phyloP scores from a whole-genome alignment of 305 asterid species.

The Fraxinus sp. region DNA sequence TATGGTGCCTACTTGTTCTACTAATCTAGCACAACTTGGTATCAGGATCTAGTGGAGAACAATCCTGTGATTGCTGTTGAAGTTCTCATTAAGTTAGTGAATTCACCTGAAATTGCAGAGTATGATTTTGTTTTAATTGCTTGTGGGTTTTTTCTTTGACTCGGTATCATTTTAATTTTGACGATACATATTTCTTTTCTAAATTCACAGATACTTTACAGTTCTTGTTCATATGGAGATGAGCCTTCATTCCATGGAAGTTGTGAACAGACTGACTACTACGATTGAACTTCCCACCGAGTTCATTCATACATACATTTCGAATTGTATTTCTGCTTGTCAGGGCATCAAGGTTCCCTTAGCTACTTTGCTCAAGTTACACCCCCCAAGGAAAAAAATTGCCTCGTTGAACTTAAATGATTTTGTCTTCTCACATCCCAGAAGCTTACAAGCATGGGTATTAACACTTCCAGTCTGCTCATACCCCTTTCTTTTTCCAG shows the following conservation, averaged over 20 bases:
- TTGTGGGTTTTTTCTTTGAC: conserved; percentile 10
- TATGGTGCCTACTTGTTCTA: conserved; percentile 14
- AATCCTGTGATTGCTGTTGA: conserved; percentile 94
- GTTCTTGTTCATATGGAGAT: conserved; percentile 98
- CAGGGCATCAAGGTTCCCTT: conserved; percentile 77
- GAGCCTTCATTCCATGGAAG: conserved; percentile 99
- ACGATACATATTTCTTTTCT: conserved; percentile 21
- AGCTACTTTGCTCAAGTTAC: neutral
- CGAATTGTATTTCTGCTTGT: conserved; percentile 90
- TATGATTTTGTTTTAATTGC: conserved; percentile 35
- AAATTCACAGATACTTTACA: conserved; percentile 65
- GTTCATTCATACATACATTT: conserved; percentile 86
- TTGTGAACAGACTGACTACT: conserved; percentile 91
- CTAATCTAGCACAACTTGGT: conserved; percentile 19
- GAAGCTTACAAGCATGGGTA: no score
- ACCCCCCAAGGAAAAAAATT: neutral
- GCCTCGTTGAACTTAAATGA: neutral
- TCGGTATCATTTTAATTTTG: conserved; percentile 2
- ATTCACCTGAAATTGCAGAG: conserved; percentile 94
- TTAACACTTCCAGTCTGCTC: neutral
- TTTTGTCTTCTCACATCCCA: no score
- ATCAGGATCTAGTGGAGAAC: conserved; percentile 92
- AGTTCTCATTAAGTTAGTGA: conserved; percentile 81
- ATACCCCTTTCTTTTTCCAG: conserved; percentile 45
- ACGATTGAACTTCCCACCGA: conserved; percentile 95